Percentiles rank a stretch among this genome's conserved stretches.
Evolutionary conservation across 1,284 basidiomycete genomes (phyloP).

Genomic region (Naganishia liquefaciens): DNA sequence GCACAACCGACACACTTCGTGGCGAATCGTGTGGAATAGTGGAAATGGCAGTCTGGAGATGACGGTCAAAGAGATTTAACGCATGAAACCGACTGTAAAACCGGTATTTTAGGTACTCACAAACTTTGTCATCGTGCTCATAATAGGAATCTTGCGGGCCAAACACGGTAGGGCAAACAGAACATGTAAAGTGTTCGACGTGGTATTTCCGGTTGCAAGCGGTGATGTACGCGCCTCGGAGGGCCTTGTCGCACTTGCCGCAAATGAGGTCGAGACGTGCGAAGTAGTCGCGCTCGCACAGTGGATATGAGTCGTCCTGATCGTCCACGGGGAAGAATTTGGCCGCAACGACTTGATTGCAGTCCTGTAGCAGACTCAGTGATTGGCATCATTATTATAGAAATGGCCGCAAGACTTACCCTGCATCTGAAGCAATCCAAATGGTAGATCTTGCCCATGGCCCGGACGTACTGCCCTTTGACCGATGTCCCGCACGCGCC

Average conservation of each 20-base stretch:
- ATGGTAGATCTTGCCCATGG: slow-evolving; percentile 91
- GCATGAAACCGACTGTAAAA: not conserved
- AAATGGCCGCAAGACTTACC: slow-evolving; percentile 58
- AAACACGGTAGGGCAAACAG: slow-evolving; percentile 91
- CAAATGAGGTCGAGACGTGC: slow-evolving; percentile 93
- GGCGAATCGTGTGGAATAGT: slow-evolving; percentile 97
- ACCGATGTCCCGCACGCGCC: slow-evolving; percentile 52
- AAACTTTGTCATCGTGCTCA: slow-evolving; percentile 90
- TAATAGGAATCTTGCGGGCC: slow-evolving; percentile 99
- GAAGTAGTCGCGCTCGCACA: slow-evolving; percentile 99
- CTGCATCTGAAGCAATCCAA: slow-evolving; percentile 96
- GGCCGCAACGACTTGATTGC: slow-evolving; percentile 90
- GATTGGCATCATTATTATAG: slow-evolving; percentile 33
- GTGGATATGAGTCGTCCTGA: slow-evolving; percentile 78
- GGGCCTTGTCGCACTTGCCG: slow-evolving; percentile 88
- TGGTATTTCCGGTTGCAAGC: slow-evolving; percentile 99
- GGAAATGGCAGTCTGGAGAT: slow-evolving; percentile 80
- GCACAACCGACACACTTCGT: slow-evolving; percentile 98
- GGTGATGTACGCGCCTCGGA: slow-evolving; percentile 97
- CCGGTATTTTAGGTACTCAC: slow-evolving; percentile 16
- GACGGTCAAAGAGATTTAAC: slow-evolving; percentile 14
- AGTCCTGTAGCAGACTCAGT: slow-evolving; percentile 68
- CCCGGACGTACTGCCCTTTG: slow-evolving; percentile 88
- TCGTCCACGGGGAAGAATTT: slow-evolving; percentile 92
- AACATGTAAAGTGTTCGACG: slow-evolving; percentile 99